Conservation (phyloP, 140 eudicot genomes). For the Stevia rebaudiana region DNA sequence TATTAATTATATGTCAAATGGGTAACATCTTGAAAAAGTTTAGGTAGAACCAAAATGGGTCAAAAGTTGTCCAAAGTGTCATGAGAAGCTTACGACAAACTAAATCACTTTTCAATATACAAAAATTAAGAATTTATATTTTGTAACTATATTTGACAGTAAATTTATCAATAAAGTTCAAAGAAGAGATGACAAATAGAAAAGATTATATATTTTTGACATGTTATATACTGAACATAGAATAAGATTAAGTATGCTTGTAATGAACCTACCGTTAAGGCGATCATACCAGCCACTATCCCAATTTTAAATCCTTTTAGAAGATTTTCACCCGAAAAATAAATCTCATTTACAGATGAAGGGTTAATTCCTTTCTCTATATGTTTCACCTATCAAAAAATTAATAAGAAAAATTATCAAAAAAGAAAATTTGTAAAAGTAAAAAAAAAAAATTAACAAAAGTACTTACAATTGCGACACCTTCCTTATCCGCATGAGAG, state of each 20-base stretch:
- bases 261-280: conserved; percentile 48
- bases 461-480: conserved; percentile 67
- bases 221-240: background rate
- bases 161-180: background rate
- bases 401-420: background rate
- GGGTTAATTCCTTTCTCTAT: conserved; percentile 72
- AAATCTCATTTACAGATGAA: conserved; percentile 50
- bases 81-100: background rate
- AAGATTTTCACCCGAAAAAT: conserved; percentile 59
- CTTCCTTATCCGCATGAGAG: conserved; percentile 66
- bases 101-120: background rate
- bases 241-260: background rate
- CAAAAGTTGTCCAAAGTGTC: background rate
- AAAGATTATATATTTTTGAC: background rate
- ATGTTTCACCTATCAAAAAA: conserved; percentile 44
- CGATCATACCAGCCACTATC: conserved; percentile 69
- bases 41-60: background rate
- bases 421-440: background rate
- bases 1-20: background rate
- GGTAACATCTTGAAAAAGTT: background rate
- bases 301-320: conserved; percentile 58
- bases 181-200: background rate
- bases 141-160: background rate
- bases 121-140: background rate
- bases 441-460: background rate